Evolutionary conservation across 306 rosid species (phyloP), one percentile per base, ranked within the genome.

Genomic region (Cucurbita pepo): DNA sequence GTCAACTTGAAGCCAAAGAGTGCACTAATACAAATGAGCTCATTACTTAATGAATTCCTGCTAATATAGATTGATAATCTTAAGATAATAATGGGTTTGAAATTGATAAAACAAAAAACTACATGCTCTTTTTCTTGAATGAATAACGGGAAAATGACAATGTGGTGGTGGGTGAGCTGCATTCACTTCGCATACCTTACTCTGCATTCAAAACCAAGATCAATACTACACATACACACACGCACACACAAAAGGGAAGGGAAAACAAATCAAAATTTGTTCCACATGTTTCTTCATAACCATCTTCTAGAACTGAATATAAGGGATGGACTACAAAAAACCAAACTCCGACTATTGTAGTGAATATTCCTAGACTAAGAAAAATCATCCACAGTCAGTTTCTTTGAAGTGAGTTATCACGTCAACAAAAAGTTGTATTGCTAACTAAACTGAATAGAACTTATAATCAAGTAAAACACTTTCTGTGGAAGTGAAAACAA

Each of bases 1-100:
- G 99, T 95, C 97, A 91, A 95, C 99, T 95, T 95, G 78, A 86
- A 88, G 95, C 83, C 88, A 89, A 79, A 85, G 88, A 85, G 88
- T 83, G 77, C 66, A 83, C 83, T 86, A 77, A 85, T 87, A 84
- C 85, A 80, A 86, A 85, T 87, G 89, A 81, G 85, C 83, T 69
- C 74, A 69, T 48, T 50, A 50, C 40, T 47, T 22, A 47, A 47
- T 83, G 81, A 82, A 83, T 87, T 79, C 77, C 56, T 67, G 47
- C 15, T 50, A 50, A 8, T 47, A 16, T 14, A 69, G 45, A 50
- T 69, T 25, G 59, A 30, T 50, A 15, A 69, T 50, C 74, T 69
- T 69, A 25, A 18, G 10, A 48, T 69, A 47, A 7, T 67, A 69
- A 25, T 13, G 4, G 38, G 21, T 13, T 30, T 30, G 34, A 30